A percentile compares a stretch with the other conserved stretches of the same genome.
phyloP scores from a whole-genome alignment of 2,329 filamentous ascomycete species.

The Diaporthe ampelina region DNA sequence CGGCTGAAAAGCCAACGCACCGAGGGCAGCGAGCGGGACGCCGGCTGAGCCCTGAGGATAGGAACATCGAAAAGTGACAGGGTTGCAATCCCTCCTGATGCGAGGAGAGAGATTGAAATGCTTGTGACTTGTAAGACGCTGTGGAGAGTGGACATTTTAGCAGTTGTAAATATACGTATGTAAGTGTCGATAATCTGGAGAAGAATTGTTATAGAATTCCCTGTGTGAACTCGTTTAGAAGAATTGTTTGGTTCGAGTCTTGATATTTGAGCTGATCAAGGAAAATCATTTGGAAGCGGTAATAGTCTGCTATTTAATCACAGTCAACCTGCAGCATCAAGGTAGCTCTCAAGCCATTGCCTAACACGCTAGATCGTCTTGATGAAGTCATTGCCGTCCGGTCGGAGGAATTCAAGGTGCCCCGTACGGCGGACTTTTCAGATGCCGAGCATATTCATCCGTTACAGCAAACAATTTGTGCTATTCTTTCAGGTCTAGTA shows the following conservation, averaged over 20 bases:
- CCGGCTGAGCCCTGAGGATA: conserved; percentile 50
- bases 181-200: too few species aligned
- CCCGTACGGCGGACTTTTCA: not conserved
- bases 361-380: not conserved
- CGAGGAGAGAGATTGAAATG: conserved; percentile 49
- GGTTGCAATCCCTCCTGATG: conserved; percentile 51
- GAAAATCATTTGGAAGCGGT: not conserved
- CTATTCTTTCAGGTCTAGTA: too few species aligned
- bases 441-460: conserved; percentile 12
- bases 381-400: conserved; percentile 4
- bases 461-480: not conserved
- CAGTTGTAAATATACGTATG: too few species aligned
- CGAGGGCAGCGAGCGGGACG: conserved; percentile 53
- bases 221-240: too few species aligned
- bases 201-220: too few species aligned
- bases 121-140: conserved; percentile 45
- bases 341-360: not conserved
- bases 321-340: not conserved
- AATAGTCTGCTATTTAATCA: not conserved
- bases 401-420: not conserved
- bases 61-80: conserved; percentile 52
- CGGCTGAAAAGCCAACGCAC: conserved; percentile 54
- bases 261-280: too few species aligned
- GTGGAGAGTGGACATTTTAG: conserved; percentile 25
- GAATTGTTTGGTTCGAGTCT: too few species aligned